A percentile compares a stretch with the other conserved stretches of the same genome.
phyloP scores from a whole-genome alignment of 2,329 filamentous ascomycete genomes.

The Tympanopsis confertula region DNA sequence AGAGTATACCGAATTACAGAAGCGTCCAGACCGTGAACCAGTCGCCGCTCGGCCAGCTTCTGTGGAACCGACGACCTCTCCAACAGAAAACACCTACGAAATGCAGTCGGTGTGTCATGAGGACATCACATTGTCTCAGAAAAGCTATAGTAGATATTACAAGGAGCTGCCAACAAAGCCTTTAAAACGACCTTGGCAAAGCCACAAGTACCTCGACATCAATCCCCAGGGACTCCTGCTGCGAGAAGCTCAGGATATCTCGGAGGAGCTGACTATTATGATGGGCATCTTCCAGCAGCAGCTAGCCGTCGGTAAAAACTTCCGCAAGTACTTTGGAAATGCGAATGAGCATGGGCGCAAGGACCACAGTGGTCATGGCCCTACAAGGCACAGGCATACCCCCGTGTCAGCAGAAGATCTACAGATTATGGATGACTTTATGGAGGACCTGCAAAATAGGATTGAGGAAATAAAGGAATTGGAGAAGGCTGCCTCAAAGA shows the following conservation, averaged over 20 bases:
- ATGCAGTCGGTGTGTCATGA: no score
- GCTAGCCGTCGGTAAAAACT: slow-evolving; percentile 14
- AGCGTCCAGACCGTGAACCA: no score
- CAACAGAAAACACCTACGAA: no score
- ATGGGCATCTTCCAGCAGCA: slow-evolving; percentile 24
- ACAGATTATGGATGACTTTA: slow-evolving; percentile 13
- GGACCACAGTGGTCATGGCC: neutral
- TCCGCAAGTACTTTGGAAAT: slow-evolving; percentile 9
- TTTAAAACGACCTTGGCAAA: no score
- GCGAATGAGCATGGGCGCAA: neutral
- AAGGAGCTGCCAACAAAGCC: no score
- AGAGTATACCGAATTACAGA: no score
- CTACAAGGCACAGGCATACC: no score
- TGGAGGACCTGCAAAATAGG: slow-evolving; percentile 12
- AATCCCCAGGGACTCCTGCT: slow-evolving; percentile 27
- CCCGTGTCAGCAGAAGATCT: no score
- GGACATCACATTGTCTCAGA: no score
- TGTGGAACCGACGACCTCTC: no score
- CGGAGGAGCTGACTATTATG: slow-evolving; percentile 35
- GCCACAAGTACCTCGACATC: slow-evolving; percentile 23
- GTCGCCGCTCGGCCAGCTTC: no score
- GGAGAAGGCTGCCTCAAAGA: slow-evolving; percentile 15
- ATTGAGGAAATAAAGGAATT: slow-evolving; percentile 21
- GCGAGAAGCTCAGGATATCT: slow-evolving; percentile 30
- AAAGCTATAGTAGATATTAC: no score